phyloP scores from a whole-genome alignment of 2,329 filamentous ascomycete species.

The Cercospora sp. region DNA sequence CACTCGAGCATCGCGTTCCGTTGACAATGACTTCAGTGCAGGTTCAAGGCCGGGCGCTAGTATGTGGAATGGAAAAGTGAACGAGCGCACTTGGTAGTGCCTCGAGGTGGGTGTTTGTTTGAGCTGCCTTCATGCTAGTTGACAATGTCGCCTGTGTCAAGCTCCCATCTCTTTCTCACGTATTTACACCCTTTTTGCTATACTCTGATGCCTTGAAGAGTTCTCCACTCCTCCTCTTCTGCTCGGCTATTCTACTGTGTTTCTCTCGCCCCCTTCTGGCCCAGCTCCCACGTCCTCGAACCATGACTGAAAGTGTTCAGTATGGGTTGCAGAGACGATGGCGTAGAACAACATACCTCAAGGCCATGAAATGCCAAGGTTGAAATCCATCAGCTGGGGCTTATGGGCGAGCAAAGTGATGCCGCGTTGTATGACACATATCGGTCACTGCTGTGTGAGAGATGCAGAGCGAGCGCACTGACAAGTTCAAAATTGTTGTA shows the following conservation, averaged over 20 bases:
- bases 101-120: not conserved
- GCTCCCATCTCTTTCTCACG: not conserved
- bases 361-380: not conserved
- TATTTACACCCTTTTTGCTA: not conserved
- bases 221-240: not conserved
- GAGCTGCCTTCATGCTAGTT: not conserved
- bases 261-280: not conserved
- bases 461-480: not conserved
- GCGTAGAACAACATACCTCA: not conserved
- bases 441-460: not conserved
- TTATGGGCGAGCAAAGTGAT: not conserved
- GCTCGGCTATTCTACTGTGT: not conserved
- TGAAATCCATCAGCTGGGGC: not conserved
- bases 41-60: not conserved
- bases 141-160: not conserved
- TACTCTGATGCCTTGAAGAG: not conserved
- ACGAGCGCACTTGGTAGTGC: not conserved
- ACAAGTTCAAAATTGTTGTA: not conserved
- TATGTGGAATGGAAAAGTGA: not conserved
- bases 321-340: not conserved
- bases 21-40: not conserved
- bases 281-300: not conserved
- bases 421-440: not conserved
- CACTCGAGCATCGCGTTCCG: not conserved
- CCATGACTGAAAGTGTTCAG: not conserved